Conservation (phyloP, 805 yeast genomes). For the Blastobotrys muscicola region DNA sequence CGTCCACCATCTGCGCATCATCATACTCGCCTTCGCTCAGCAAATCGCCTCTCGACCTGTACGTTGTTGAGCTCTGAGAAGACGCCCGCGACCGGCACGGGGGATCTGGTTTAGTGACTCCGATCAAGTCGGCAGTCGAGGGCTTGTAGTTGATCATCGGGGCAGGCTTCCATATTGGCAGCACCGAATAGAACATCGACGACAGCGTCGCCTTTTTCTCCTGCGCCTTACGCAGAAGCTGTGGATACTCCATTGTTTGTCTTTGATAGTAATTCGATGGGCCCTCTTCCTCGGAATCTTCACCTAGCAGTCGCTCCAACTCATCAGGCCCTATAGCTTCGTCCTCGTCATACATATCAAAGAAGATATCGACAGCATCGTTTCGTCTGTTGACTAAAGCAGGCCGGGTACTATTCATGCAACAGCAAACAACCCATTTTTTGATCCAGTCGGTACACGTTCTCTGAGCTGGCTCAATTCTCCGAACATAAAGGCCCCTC, state of each 20-base stretch:
- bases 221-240: neutral
- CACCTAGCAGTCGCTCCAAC: constrained; percentile 16
- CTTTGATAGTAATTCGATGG: neutral
- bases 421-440: constrained; percentile 3
- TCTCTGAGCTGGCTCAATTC: constrained; percentile 10
- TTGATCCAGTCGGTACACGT: neutral
- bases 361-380: constrained; percentile 17
- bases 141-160: constrained; percentile 11
- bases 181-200: constrained; percentile 4
- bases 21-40: constrained; percentile 17
- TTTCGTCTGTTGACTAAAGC: constrained; percentile 11
- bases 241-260: neutral
- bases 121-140: constrained; percentile 15
- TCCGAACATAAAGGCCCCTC: constrained; percentile 8
- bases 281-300: constrained; percentile 5
- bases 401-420: constrained; percentile 6
- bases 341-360: constrained; percentile 23
- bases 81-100: constrained; percentile 19
- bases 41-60: constrained; percentile 17
- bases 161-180: constrained; percentile 8
- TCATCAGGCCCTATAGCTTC: constrained; percentile 20
- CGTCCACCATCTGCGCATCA: constrained; percentile 20
- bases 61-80: constrained; percentile 15
- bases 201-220: constrained; percentile 1
- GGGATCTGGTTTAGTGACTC: neutral